A percentile compares a stretch with the other conserved stretches of the same genome.
phyloP scores from a whole-genome alignment of 192 early-diverging fungal genomes.

The Thamnidium elegans region DNA sequence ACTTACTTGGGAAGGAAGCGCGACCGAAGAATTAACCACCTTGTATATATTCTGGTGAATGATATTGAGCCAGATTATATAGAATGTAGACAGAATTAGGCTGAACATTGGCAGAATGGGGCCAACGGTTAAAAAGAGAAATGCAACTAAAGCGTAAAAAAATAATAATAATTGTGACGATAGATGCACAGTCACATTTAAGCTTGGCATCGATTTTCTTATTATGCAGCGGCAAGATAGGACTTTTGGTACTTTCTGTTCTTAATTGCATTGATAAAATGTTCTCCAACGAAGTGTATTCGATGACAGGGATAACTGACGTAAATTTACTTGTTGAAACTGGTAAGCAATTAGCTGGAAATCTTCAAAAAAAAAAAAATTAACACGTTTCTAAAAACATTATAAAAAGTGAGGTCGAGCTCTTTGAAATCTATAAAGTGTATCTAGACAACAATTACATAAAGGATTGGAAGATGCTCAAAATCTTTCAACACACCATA shows the following conservation, averaged over 20 bases:
- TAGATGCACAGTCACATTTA: constrained; percentile 1
- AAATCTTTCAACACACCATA: constrained; percentile 8
- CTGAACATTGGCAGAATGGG: constrained; percentile 3
- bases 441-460: constrained; percentile 2
- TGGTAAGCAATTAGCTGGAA: constrained; percentile 7
- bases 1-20: constrained; percentile 10
- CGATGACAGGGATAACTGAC: constrained; percentile 8
- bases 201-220: constrained; percentile 11
- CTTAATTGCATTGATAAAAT: constrained; percentile 9
- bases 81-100: constrained; percentile 10
- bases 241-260: constrained; percentile 10
- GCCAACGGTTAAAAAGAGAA: constrained; percentile 3
- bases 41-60: constrained; percentile 11
- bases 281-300: constrained; percentile 10
- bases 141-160: constrained; percentile 5
- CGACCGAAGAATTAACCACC: not conserved
- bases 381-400: constrained; percentile 5
- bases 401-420: constrained; percentile 4
- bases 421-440: constrained; percentile 8
- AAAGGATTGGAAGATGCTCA: constrained; percentile 11
- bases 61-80: constrained; percentile 12
- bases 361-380: constrained; percentile 11
- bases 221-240: constrained; percentile 2
- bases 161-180: constrained; percentile 3
- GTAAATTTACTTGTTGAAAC: constrained; percentile 8